phyloP scores from a whole-genome alignment of 345 rosid species.

The Eucalyptus victrix region DNA sequence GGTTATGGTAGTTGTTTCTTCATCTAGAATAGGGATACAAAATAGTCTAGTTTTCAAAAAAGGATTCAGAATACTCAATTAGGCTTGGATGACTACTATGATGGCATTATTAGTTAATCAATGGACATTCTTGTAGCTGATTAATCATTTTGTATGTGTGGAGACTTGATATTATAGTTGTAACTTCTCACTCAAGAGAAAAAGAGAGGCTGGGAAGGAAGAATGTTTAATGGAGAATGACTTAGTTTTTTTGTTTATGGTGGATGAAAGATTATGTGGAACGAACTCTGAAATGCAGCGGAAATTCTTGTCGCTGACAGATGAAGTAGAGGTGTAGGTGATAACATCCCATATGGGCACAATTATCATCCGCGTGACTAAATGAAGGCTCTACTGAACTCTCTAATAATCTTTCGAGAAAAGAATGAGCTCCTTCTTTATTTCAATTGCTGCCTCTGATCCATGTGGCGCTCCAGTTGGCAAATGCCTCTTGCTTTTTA shows the following conservation, averaged over 20 bases:
- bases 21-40: neutral
- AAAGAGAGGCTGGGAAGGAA: neutral
- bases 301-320: neutral
- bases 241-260: neutral
- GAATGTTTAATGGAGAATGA: neutral
- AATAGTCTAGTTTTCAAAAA: neutral
- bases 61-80: neutral
- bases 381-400: neutral
- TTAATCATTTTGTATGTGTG: neutral
- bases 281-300: neutral
- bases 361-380: neutral
- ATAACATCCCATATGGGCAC: neutral
- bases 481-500: neutral
- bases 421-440: neutral
- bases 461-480: neutral
- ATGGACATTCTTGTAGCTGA: neutral
- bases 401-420: neutral
- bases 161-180: neutral
- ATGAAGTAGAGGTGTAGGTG: neutral
- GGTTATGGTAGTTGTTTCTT: neutral
- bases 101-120: neutral
- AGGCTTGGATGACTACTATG: neutral
- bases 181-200: neutral
- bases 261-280: neutral
- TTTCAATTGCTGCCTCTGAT: neutral